Percentiles rank a stretch among this genome's conserved stretches.
Conservation (phyloP, 805 yeast genomes). For the Blastobotrys americana region DNA sequence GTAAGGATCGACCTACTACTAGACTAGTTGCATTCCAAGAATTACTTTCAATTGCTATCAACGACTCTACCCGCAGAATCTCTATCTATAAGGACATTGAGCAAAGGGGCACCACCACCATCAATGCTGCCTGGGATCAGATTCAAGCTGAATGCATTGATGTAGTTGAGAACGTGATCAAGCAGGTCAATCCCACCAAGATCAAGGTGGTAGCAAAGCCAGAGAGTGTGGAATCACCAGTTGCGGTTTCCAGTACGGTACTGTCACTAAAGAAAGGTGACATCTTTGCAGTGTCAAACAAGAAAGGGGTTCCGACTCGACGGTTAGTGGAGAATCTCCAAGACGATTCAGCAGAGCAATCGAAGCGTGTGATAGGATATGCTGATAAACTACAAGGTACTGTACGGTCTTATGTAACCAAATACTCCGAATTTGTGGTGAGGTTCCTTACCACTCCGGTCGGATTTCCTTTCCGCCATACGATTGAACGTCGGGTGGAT, state of each 20-base stretch:
- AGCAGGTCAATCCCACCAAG: slow-evolving; percentile 4
- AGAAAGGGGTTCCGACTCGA: neutral
- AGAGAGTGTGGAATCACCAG: slow-evolving; percentile 1
- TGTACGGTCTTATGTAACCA: neutral
- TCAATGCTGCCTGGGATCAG: slow-evolving; percentile 30
- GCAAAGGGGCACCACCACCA: slow-evolving; percentile 9
- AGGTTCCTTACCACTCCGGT: slow-evolving; percentile 19
- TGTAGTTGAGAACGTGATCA: slow-evolving; percentile 15
- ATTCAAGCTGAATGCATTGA: slow-evolving; percentile 22
- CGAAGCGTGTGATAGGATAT: slow-evolving; percentile 16
- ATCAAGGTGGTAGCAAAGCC: slow-evolving; percentile 8
- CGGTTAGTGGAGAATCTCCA: slow-evolving; percentile 19
- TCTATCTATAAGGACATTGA: slow-evolving; percentile 32
- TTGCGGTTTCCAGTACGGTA: slow-evolving; percentile 1
- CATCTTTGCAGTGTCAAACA: slow-evolving; percentile 4
- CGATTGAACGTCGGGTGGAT: slow-evolving; percentile 26
- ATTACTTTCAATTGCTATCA: slow-evolving; percentile 26
- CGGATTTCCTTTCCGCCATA: slow-evolving; percentile 31
- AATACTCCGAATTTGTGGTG: slow-evolving; percentile 10
- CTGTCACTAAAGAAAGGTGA: slow-evolving; percentile 3
- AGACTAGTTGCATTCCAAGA: slow-evolving; percentile 35
- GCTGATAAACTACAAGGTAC: slow-evolving; percentile 1
- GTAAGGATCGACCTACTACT: slow-evolving; percentile 22
- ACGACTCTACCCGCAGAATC: slow-evolving; percentile 27
- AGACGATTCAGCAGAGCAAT: slow-evolving; percentile 22